Evolutionary conservation across 306 rosid species (phyloP), one percentile per base, ranked within the genome.

Genomic region (Fragaria vesca): DNA sequence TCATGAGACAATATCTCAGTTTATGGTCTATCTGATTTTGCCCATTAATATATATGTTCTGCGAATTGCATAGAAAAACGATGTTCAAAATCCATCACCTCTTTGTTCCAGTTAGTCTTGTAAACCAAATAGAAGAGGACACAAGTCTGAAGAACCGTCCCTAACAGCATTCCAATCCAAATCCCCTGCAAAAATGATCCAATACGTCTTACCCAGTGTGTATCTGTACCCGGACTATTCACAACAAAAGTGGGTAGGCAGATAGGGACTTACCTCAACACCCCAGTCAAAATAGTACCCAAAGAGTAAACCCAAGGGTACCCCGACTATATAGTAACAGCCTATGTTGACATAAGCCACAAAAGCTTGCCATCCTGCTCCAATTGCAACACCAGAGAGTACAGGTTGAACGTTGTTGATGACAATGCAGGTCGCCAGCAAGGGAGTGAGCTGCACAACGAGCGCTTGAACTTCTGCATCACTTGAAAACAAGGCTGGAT

Each of bases 371-470:
- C 98, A 94, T 1, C 97, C 98, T 6, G 98, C 98, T 8, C 98
- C 97, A 66, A 91, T 81, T 11, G 96, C 98, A 13, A 91, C 98
- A 8, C 98, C 97, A 2, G 98, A 90, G 43, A 93, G 91, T 72
- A 93, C 96, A 0, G 98, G 98, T 6, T 94, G 98, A 45, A 94
- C 58, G 55, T 88, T 94, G 85, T 94, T 84, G 79, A 94, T 86
- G 54, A 92, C 43, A 73, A 94, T 92, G 88, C 94, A 88, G 15
- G 75, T 1, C 18, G 90, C 93, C 75, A 92, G 81, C 83, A 92
- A 24, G 0, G 94, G 97, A 6, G 97, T 94, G 18, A 94, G 88
- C 26, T 88, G 54, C 73, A n/a, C 48, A 3, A 91, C 97, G 1
- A 87, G 75, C 4, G 68, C 30, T 66, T 83, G 40, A 15, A 94